These are phyloP conservation scores for Ciborinia camelliae DNA, from an alignment of 2,329 filamentous ascomycete species.

Conservation along the genomic window DNA sequence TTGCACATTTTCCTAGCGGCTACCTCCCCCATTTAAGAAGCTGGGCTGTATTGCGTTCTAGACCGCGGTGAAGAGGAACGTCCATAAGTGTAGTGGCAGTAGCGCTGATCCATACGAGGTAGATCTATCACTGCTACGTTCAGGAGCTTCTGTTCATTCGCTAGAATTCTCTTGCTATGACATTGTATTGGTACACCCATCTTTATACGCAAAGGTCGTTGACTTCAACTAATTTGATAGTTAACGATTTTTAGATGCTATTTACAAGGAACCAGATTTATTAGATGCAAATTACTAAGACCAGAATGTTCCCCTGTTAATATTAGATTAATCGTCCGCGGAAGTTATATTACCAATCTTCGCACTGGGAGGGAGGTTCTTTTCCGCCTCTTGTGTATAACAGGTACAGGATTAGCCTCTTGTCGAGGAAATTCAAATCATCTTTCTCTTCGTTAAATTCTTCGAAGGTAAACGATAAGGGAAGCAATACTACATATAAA, in stretches of 20 bases:
- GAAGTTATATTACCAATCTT: neutral
- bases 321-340: neutral
- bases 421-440: too few relatives aligned
- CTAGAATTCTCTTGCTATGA: neutral
- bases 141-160: too few relatives aligned
- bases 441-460: too few relatives aligned
- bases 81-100: too few relatives aligned
- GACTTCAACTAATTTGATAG: neutral
- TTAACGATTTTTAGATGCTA: neutral
- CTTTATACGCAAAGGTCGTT: neutral
- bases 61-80: neutral
- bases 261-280: neutral
- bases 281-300: neutral
- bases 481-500: too few relatives aligned
- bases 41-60: neutral
- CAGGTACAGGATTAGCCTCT: too few relatives aligned
- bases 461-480: too few relatives aligned
- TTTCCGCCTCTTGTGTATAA: too few relatives aligned
- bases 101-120: neutral
- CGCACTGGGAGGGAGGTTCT: neutral
- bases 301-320: neutral
- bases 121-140: neutral
- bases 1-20: neutral
- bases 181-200: neutral
- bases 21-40: neutral